Base-by-base conservation (phyloP, 495 filamentous ascomycete species). In the Jackrogersella multiformis region DNA sequence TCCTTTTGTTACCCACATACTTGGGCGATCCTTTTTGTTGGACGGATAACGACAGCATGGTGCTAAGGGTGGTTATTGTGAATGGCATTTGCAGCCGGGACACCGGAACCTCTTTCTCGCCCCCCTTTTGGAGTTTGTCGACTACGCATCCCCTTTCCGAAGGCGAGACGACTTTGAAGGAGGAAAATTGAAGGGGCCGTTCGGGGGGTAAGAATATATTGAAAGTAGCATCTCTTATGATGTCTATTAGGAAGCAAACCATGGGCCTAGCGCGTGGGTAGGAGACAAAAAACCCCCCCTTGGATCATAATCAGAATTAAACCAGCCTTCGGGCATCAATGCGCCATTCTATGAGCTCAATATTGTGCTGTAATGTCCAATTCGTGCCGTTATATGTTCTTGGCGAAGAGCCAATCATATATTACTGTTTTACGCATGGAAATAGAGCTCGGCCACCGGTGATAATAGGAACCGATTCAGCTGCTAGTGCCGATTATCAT, bases 231-330 rank as follows among this genome's bases (percentile, higher is more conserved):
- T 56, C 53, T 28, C 23, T 42, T 35, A 46, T 21, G 52, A 49
- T 64, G 21, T 51, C 36, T 58, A 38, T 45, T 52, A 46, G 48
- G 59, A 54, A 62, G 59, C 49, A 55, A 53, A 28, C 46, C 45
- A 16, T 48, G 53, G 35, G 35, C 9, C 32, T 65, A 28, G 42
- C 61, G 61, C 26, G 44, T 45, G 42, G 54, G 26, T 39, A 32
- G 54, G 13, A 34, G 42, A 28, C n/a, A 44, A 10, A 49, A n/a
- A 38, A n/a, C 34, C 49, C 30, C 42, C 45, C 32, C 56, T 44
- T 45, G 56, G 49, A 60, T 53, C 26, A 60, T 66, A 66, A 66
- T 66, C 52, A 55, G 46, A 66, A 61, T 48, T 55, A 60, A 66
- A 35, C 44, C 49, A 23, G 45, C 54, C 61, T 30, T 35, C 61